Evolutionary conservation across 257 asterid species (phyloP), one percentile per base, ranked within the genome.

Genomic region (Solanum chiquidenum): DNA sequence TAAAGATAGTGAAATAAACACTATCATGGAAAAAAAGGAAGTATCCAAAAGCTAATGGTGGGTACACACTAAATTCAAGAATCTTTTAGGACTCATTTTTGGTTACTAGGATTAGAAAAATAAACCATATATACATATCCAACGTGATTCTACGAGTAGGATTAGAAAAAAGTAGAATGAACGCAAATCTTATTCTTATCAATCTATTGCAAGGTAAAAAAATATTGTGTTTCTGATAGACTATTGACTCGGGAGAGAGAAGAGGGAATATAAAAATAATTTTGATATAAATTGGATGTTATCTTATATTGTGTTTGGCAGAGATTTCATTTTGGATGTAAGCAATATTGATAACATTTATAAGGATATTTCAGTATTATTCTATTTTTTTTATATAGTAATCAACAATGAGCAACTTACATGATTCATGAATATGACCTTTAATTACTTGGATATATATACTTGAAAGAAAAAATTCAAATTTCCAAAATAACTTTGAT

Each of bases 121-220:
- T 13, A 69, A 69, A 13, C 10, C 14, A 69, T 69, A 13, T 52
- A 69, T 4, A 27, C 3, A 69, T 69, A 27, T 68, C 0, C 31
- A 25, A 3, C 16, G 0, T 12, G 10, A 68, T 3, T 29, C 5
- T 14, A 12, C 4, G 1, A 27, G 10, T 12, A 27, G 2, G 1
- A 12, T 6, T 27, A 6, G 9, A 12, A 27, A 12, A 66, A 12
- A 62, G 6, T 23, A 23, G 1, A n/a, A 9, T 23, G 12, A 9
- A 4, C 2, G 6, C 2, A 23, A 0, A 62, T 23, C 5, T 58
- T 5, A 23, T 60, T 23, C 3, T 46, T 6, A 46, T 46, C 55
- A 46, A 21, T 58, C 11, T 58, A 20, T 58, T 20, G 11, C 27
- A 8, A 21, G 68, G 25, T 58, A 20, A 58, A 58, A 4, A 7